phyloP scores from a whole-genome alignment of 1,284 basidiomycete species.

The Cutaneotrichosporon spelunceum region DNA sequence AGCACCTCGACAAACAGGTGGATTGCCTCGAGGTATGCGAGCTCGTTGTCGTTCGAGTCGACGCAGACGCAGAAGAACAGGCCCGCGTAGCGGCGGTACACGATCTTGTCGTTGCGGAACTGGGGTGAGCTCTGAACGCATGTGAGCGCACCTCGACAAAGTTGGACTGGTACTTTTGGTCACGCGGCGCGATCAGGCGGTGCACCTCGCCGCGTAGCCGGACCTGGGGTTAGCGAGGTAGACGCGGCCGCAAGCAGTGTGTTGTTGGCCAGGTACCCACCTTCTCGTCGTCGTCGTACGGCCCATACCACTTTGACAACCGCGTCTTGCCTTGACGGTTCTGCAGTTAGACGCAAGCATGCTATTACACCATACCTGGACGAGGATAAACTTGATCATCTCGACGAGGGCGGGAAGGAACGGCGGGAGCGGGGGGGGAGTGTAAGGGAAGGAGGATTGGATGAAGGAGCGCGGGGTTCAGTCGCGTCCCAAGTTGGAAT shows the following conservation, averaged over 20 bases:
- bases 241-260: neutral
- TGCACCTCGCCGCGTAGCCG: conserved; percentile 92
- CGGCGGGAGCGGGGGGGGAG: neutral
- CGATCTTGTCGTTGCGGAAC: conserved; percentile 94
- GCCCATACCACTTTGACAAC: conserved; percentile 94
- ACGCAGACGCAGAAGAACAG: conserved; percentile 98
- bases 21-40: conserved; percentile 94
- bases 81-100: conserved; percentile 92
- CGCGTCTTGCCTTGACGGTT: conserved; percentile 97
- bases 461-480: too few relatives aligned
- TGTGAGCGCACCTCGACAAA: conserved; percentile 77
- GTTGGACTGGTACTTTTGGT: conserved; percentile 98
- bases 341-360: conserved; percentile 52
- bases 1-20: conserved; percentile 98
- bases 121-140: conserved; percentile 43
- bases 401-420: neutral
- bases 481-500: neutral
- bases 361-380: conserved; percentile 62
- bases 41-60: conserved; percentile 95
- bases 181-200: conserved; percentile 88
- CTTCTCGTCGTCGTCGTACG: conserved; percentile 94
- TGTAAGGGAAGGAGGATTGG: neutral
- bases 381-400: conserved; percentile 92
- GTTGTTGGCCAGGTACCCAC: conserved; percentile 52
- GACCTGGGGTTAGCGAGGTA: conserved; percentile 58